Base-by-base conservation (phyloP, 192 early-diverging fungal species). In the Coemansia sp. region DNA sequence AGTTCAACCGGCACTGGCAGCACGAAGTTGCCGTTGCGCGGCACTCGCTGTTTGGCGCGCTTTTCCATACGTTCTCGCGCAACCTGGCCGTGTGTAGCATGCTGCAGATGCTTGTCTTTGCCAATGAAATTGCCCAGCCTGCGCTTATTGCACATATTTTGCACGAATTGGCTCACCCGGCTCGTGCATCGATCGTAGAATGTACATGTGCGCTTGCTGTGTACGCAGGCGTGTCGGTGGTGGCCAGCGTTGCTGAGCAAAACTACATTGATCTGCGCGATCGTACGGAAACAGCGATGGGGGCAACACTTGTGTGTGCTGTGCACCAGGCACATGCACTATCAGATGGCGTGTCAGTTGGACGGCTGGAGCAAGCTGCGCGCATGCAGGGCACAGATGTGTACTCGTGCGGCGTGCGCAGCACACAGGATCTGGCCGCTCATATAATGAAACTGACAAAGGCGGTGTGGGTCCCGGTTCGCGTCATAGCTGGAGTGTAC, bases 211-310 rank as follows among this genome's bases (percentile, higher is more conserved):
- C 61, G 0, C 55, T 78, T 8, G 39, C 26, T 3, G 2, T 51
- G 1, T 78, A 72, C 39, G 11, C 47, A 1, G 19, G 2, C 0
- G 7, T 68, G 12, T 57, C 66, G 22, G 5, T 69, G 0, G 8
- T 32, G 0, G 66, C 54, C 0, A 62, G 58, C 0, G 16, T 66
- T 12, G 35, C 62, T 12, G 71, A 78, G 75, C 75, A 78, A 45
- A 69, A 78, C 48, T 67, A 73, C n/a, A 73, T 78, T 5, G 75
- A 78, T 19, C 4, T 64, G 43, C 59, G 64, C 3, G 75, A 78
- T 64, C 54, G 35, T 4, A 52, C 41, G 13, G 54, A 51, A 52
- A 60, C 73, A 1, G 65, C 68, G 20, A 73, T 78, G 23, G 50
- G 53, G 24, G 41, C 50, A 2, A 27, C 71, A 2, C 61, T 78